Base-by-base conservation (phyloP, 2,329 filamentous ascomycete species). In the Fusarium brevicatenulatum region DNA sequence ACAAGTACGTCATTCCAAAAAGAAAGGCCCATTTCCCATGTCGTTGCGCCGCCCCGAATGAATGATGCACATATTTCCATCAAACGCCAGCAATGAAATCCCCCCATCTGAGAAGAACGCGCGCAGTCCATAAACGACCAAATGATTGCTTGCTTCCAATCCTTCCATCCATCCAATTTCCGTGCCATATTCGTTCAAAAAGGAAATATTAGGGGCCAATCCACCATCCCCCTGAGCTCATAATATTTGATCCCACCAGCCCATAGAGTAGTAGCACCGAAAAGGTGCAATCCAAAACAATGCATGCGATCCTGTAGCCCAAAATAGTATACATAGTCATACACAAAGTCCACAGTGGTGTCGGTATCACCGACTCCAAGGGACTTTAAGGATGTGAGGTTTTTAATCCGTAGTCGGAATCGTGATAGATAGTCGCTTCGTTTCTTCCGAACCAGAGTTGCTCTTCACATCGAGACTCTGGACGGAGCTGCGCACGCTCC, bases 371-470 rank as follows among this genome's bases (percentile, higher is more conserved):
- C 34, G 47, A 63, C 25, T 32, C 39, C 19, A 52, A 18, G 28
- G 39, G 36, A 32, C 23, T 60, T 68, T 58, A 62, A 57, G 28
- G 40, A 44, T 66, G 32, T 57, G 70, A 42, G 18, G 23, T 44
- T 52, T 32, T 59, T 64, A 67, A 46, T 76, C 75, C 43, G 61
- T 68, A 8, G 67, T 57, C 50, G 77, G 77, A 34, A 78, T 78
- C 21, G 77, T 78, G 36, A 79, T 78, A 28, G 80, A 81, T 34
- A 79, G 57, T 55, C 78, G 74, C 40, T 77, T 77, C 2, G 76
- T 74, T 49, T 75, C 66, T 47, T 79, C 75, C 44, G 76, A 69
- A 21, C 69, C 73, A 43, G 70, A 56, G 32, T 55, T 58, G 54
- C 75, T 78, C 57, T 77, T 79, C 23, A 74, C 70, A 28, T 79